Evolutionary conservation across 495 filamentous ascomycete genomes (phyloP), one percentile per base, ranked within the genome.

Genomic region (Trichoderma reesei): DNA sequence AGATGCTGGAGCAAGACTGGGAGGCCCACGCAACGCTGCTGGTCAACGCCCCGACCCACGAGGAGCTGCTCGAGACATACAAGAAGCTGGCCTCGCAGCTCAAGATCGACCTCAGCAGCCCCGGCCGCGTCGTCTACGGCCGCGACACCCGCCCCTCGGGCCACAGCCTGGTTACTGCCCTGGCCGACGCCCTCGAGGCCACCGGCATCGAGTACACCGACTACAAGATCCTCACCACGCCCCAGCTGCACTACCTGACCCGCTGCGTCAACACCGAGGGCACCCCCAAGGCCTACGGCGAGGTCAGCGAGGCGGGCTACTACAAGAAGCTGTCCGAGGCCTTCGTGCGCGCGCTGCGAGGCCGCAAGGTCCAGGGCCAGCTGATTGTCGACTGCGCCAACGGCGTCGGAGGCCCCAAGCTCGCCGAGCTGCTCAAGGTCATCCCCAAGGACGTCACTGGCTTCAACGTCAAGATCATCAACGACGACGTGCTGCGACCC

Each of bases 1-100:
- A 96, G 72, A 98, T 98, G 93, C 82, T 98, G 31, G 90, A 96
- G 80, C 90, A 83, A 66, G 87, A 90, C 65, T 99, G 95, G 95
- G 94, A 99, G 78, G 78, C 77, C 34, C 85, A 92, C 72, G 90
- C 91, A 5, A 97, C 95, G 34, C 82, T 79, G 67, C 83, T 99
- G 51, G 91, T 96, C 66, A 99, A 98, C 70, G 86, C 89, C 46
- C 77, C 83, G 4, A 82, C 80, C 61, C 88, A 96, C 65, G 82
- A 88, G 63, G 85, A 84, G 31, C 84, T 98, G 41, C 79, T 83
- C 64, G 82, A 90, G 41, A 81, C 86, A 68, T 96, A 96, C 75
- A 78, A 88, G 54, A 80, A 85, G 65, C 82, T 97, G 37, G 82
- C 85, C 67, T 76, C 83, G 41, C 81, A 88, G 38, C 84, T 90